phyloP scores from a whole-genome alignment of 768 basidiomycete species.

The Lactifluus piperatus region DNA sequence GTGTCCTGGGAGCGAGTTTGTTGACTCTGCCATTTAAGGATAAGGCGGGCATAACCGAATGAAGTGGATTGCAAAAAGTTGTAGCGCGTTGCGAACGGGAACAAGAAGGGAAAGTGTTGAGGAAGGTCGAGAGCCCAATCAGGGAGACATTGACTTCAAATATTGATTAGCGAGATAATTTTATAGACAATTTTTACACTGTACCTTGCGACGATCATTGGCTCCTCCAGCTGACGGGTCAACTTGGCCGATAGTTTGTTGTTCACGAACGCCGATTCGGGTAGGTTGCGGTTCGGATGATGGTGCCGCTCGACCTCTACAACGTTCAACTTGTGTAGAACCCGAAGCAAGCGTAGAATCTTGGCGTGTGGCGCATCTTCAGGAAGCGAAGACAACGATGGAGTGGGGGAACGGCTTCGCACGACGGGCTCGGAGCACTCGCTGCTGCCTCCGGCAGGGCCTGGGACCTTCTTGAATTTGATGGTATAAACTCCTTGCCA shows the following conservation, averaged over 20 bases:
- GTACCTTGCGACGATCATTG: slow-evolving; percentile 97
- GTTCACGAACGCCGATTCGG: slow-evolving; percentile 87
- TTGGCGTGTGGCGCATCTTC: slow-evolving; percentile 82
- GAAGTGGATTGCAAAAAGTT: slow-evolving; percentile 96
- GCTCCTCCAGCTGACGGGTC: slow-evolving; percentile 94
- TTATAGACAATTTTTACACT: slow-evolving; percentile 18
- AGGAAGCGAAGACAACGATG: slow-evolving; percentile 68
- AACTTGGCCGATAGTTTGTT: slow-evolving; percentile 97
- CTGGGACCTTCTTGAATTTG: slow-evolving; percentile 87
- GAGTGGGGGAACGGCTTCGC: slow-evolving; percentile 55
- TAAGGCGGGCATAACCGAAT: slow-evolving; percentile 93
- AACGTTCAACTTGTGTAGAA: slow-evolving; percentile 75
- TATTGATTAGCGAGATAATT: neutral
- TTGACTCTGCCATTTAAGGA: slow-evolving; percentile 91
- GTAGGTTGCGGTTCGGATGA: slow-evolving; percentile 49
- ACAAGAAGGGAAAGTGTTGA: slow-evolving; percentile 95
- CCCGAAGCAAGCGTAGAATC: slow-evolving; percentile 82
- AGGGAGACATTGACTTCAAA: slow-evolving; percentile 78
- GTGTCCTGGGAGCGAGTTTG: slow-evolving; percentile 71
- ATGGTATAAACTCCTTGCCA: slow-evolving; percentile 90
- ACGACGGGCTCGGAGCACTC: slow-evolving; percentile 36
- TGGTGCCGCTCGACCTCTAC: slow-evolving; percentile 56
- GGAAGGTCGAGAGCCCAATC: slow-evolving; percentile 97
- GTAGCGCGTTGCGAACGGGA: slow-evolving; percentile 97
- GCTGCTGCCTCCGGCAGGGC: slow-evolving; percentile 47